Percentiles rank a stretch among this genome's conserved stretches.
Evolutionary conservation across 1,284 basidiomycete species (phyloP).

Genomic region (Melanopsichium pennsylvanicum): DNA sequence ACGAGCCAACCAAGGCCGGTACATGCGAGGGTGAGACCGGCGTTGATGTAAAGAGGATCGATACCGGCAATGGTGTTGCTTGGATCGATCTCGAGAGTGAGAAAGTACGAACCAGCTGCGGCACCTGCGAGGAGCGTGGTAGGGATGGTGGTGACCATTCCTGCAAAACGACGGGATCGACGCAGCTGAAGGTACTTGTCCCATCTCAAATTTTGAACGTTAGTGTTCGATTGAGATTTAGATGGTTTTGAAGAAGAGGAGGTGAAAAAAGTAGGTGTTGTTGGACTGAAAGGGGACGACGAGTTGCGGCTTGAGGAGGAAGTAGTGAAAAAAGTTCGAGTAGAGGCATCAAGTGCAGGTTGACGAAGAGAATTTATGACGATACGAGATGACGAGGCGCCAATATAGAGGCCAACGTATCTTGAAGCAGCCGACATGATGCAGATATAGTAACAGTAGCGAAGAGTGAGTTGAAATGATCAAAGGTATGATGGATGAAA

Average conservation of each 20-base stretch:
- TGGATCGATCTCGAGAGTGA: slow-evolving; percentile 59
- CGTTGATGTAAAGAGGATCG: slow-evolving; percentile 59
- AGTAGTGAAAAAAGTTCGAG: slow-evolving; percentile 13
- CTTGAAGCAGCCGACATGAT: slow-evolving; percentile 28
- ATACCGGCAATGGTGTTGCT: slow-evolving; percentile 53
- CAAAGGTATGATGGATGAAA: too few species aligned
- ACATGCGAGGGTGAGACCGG: slow-evolving; percentile 55
- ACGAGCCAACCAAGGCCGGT: slow-evolving; percentile 60
- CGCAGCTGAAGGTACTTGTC: slow-evolving; percentile 55
- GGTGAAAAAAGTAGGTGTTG: slow-evolving; percentile 4
- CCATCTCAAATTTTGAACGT: slow-evolving; percentile 25
- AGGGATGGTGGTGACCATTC: slow-evolving; percentile 59
- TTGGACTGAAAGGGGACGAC: slow-evolving; percentile 10
- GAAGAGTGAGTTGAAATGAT: too few species aligned
- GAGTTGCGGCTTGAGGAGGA: slow-evolving; percentile 1
- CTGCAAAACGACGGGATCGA: slow-evolving; percentile 50
- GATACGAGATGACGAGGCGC: slow-evolving; percentile 27
- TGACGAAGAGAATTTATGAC: slow-evolving; percentile 12
- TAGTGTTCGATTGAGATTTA: background rate
- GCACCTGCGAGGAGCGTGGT: slow-evolving; percentile 54
- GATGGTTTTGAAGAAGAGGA: slow-evolving; percentile 11
- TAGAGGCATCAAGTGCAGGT: slow-evolving; percentile 3
- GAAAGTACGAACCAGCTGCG: slow-evolving; percentile 55
- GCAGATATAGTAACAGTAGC: background rate
- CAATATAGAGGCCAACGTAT: slow-evolving; percentile 11